phyloP scores from a whole-genome alignment of 2,329 filamentous ascomycete genomes.

The Ceratocystis cacaofunesta region DNA sequence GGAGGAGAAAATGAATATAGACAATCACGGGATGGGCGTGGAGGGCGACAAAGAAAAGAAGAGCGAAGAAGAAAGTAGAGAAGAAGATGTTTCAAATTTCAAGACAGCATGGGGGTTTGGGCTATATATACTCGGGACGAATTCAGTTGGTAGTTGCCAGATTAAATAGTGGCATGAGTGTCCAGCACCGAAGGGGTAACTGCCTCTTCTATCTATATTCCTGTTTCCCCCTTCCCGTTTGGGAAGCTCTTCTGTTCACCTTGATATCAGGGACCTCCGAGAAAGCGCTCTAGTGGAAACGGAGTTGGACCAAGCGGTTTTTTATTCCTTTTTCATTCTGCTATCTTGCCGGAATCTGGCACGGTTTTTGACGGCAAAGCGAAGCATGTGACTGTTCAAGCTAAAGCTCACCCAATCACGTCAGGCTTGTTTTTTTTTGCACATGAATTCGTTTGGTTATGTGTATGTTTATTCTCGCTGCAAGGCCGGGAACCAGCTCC shows the following conservation, averaged over 20 bases:
- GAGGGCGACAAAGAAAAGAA: background rate
- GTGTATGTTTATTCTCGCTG: no score
- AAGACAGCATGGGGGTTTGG: background rate
- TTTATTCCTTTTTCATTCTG: background rate
- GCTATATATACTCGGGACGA: background rate
- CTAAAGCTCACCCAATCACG: background rate
- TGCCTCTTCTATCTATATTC: background rate
- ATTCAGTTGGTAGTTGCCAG: background rate
- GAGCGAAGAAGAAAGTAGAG: background rate
- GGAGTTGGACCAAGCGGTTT: background rate
- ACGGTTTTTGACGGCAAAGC: background rate
- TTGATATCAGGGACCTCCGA: background rate
- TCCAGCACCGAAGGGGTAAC: slow-evolving; percentile 1
- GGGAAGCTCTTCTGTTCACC: background rate
- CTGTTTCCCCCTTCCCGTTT: background rate
- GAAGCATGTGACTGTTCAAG: background rate
- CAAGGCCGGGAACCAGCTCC: slow-evolving; percentile 9
- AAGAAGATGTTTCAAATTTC: background rate
- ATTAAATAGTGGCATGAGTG: background rate
- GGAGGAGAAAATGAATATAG: background rate
- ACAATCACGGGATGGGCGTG: background rate
- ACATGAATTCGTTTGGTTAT: no score
- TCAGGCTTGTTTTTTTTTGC: background rate
- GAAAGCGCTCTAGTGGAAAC: background rate
- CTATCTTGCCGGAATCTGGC: background rate